Base-by-base conservation (phyloP, 1,139 yeast species). In the Yamadazyma buinensis region DNA sequence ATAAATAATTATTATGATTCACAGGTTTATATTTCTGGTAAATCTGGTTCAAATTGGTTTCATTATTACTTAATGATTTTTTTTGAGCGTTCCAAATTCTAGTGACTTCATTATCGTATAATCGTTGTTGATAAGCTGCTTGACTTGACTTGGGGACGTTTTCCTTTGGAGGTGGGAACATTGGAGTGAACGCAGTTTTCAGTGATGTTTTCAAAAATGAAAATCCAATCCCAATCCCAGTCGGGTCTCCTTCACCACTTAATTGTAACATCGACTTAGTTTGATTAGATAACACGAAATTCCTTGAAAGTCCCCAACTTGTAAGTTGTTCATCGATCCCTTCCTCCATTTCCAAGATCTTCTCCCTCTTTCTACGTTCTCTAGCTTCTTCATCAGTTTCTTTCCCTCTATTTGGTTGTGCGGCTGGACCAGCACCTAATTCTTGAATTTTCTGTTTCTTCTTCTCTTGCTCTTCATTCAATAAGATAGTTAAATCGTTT, bases 231-330 rank as follows among this genome's bases (percentile, higher is more conserved):
- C 95, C 95, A 42, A 85, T 78, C 23, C 95, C 96, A 1, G 95
- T 81, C 2, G 96, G 95, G 56, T 92, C 98, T 33, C 97, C 98
- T 41, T 84, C 94, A n/a, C 97, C 97, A 52, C 87, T 88, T 26
- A 94, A 75, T 52, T 90, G 97, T 30, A 94, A 70, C 97, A 92
- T 92, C 1, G 97, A 94, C 51, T 95, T 90, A 37, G 97, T 94
- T 54, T 90, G 97, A 23, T 95, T 90, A 6, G 98, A 95, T 54
- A 81, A 84, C 40, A 90, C 79, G 52, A 94, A 94, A 56, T 92
- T 94, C 41, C 90, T 72, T 0, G 97, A 81, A 14, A 84, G 72
- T 55, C 85, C 88, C 99, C 99, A 94, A 0, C 97, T 94, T 0
- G 97, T 83, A 33, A 87, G 63, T 51, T 87, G 95, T 48, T 88